Conservation (phyloP, 441 rosid genomes). For the Pelargonium australe region DNA sequence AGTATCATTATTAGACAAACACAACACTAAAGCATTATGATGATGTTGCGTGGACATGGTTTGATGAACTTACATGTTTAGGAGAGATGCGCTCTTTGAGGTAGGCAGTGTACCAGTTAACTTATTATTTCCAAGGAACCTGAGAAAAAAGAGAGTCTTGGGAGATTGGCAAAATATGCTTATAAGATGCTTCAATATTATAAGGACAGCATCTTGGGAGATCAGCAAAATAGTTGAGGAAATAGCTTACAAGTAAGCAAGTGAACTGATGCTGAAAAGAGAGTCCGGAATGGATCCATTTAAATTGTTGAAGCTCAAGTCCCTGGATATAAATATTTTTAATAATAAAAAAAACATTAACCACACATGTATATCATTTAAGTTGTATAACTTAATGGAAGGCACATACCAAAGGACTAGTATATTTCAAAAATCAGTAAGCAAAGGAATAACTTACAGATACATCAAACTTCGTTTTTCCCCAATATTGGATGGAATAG, state of each 20-base stretch:
- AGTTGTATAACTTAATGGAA: not conserved
- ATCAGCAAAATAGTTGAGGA: not conserved
- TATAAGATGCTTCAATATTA: not conserved
- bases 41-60: not conserved
- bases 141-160: slow-evolving; percentile 20
- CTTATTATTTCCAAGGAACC: slow-evolving; percentile 57
- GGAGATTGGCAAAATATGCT: no score
- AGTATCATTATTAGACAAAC: not conserved
- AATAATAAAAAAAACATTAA: slow-evolving; percentile 7
- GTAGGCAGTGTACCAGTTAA: slow-evolving; percentile 49
- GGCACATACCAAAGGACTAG: not conserved
- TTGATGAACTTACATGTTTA: slow-evolving; percentile 41
- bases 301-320: slow-evolving; percentile 61
- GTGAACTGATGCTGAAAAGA: slow-evolving; percentile 39
- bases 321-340: slow-evolving; percentile 26
- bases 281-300: slow-evolving; percentile 39
- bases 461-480: slow-evolving; percentile 34
- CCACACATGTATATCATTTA: not conserved
- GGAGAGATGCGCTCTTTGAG: slow-evolving; percentile 40
- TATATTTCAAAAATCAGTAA: not conserved
- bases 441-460: slow-evolving; percentile 38
- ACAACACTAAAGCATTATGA: not conserved
- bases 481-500: slow-evolving; percentile 47
- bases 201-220: not conserved
- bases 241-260: slow-evolving; percentile 34